Evolutionary conservation across 768 basidiomycete genomes (phyloP), one percentile per base, ranked within the genome.

Genomic region (Daedaleopsis nitida): DNA sequence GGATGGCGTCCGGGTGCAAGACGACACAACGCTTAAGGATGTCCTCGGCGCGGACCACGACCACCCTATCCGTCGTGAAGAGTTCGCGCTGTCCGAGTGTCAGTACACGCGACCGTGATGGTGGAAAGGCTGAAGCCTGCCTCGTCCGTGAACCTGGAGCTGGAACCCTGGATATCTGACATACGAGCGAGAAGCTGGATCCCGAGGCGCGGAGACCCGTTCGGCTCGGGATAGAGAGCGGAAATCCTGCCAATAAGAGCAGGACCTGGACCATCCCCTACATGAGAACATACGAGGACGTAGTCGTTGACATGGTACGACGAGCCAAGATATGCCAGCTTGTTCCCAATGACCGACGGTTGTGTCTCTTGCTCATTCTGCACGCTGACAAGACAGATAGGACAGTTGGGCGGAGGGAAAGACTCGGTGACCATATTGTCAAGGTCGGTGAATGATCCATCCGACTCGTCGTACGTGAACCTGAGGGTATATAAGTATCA

Each of bases 261-360:
- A 1, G 84, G 82, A 0, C 86, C 27, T 32, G 27, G 27, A 32
- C 27, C 86, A 1, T 75, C 63, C 0, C 76, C 77, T 11, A n/a
- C 34, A 1, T 16, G 14, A 67, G 86, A 81, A 7, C 27, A 7
- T 3, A 32, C 27, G 27, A 86, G 74, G 6, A 84, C 82, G 61
- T 83, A 89, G 39, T 92, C 91, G 45, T 84, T 72, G 0, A 76
- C 52, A 56, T 93, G 91, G 62, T 86, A 92, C 0, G 72, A 72
- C 1, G 74, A 65, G 0, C 82, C 83, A 11, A 71, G 73, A 66
- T 77, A 84, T 0, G 76, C 70, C 24, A 89, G 60, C 0, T 84
- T 87, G n/a, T 72, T 72, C 0, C 65, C 58, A 3, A 24, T 23
- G 19, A 81, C 65, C 34, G 62, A 69, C 1, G 27, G 65, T 61